Evolutionary conservation across 1,284 basidiomycete species (phyloP).

Genomic region (Mycena sp.): DNA sequence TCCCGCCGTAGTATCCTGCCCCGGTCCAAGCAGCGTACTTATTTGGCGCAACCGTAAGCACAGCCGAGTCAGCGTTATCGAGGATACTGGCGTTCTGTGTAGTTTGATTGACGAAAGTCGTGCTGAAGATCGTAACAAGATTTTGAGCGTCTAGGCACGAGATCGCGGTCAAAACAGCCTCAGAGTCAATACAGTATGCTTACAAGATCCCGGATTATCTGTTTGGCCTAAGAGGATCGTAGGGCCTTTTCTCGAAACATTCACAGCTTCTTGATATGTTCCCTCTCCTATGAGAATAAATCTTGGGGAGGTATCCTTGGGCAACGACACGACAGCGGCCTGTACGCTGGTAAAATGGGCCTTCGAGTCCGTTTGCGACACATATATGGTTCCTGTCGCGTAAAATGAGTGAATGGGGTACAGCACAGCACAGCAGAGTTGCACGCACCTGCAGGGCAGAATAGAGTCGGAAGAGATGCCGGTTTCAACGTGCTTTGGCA

Average conservation of each 20-base stretch:
- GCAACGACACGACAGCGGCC: slow-evolving; percentile 62
- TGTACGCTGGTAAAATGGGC: slow-evolving; percentile 62
- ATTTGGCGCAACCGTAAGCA: slow-evolving; percentile 62
- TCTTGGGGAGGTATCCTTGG: slow-evolving; percentile 44
- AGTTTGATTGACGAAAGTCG: slow-evolving; percentile 48
- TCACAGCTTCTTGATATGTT: slow-evolving; percentile 69
- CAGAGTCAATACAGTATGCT: too few relatives aligned
- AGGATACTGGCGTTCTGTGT: slow-evolving; percentile 45
- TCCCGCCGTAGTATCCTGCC: slow-evolving; percentile 60
- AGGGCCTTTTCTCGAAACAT: slow-evolving; percentile 61
- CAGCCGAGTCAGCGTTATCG: slow-evolving; percentile 61
- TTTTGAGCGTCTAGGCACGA: slow-evolving; percentile 49
- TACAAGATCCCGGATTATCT: slow-evolving; percentile 22
- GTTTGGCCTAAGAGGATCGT: slow-evolving; percentile 51
- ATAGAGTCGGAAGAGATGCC: slow-evolving; percentile 20
- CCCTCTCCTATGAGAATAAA: slow-evolving; percentile 67
- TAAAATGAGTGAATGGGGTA: background rate
- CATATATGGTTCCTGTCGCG: slow-evolving; percentile 16
- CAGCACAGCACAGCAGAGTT: background rate
- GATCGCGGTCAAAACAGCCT: slow-evolving; percentile 42
- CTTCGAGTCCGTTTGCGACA: slow-evolving; percentile 22
- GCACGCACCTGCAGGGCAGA: slow-evolving; percentile 21
- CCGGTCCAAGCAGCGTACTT: slow-evolving; percentile 62
- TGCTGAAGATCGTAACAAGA: slow-evolving; percentile 64
- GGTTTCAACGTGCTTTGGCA: slow-evolving; percentile 25